Evolutionary conservation across 352 stramenopile genomes (phyloP).

Genomic region (Phytophthora chlamydospora): DNA sequence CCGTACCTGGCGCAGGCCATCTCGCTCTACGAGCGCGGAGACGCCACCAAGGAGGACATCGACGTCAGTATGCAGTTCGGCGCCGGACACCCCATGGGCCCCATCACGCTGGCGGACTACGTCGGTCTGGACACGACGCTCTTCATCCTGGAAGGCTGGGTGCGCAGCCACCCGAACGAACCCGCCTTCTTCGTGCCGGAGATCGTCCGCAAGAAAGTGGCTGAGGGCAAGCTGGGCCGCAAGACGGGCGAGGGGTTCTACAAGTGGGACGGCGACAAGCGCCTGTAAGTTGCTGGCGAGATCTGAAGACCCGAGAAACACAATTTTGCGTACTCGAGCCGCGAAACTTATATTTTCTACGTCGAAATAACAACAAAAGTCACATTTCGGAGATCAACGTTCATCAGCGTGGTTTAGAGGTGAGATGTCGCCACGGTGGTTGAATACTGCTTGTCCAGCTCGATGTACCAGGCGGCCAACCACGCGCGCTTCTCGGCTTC

Average conservation of each 20-base stretch:
- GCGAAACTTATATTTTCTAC: neutral
- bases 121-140: constrained; percentile 97
- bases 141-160: constrained; percentile 96
- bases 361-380: neutral
- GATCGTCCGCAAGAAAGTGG: constrained; percentile 92
- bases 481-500: constrained; percentile 67
- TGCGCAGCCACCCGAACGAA: constrained; percentile 95
- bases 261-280: constrained; percentile 89
- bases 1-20: constrained; percentile 90
- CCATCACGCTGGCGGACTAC: constrained; percentile 95
- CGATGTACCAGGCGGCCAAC: constrained; percentile 66
- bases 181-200: constrained; percentile 95
- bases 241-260: constrained; percentile 98
- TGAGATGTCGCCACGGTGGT: constrained; percentile 13
- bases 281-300: constrained; percentile 44
- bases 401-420: constrained; percentile 22
- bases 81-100: constrained; percentile 97
- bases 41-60: constrained; percentile 96
- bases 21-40: constrained; percentile 93
- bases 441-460: constrained; percentile 49
- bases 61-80: constrained; percentile 98
- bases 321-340: constrained; percentile 7
- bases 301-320: neutral
- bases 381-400: neutral
- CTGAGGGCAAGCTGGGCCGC: constrained; percentile 93